These are phyloP conservation scores for Lodderomyces oxycetoniae DNA, from an alignment of 1,139 yeast species.

Conservation along the genomic window DNA sequence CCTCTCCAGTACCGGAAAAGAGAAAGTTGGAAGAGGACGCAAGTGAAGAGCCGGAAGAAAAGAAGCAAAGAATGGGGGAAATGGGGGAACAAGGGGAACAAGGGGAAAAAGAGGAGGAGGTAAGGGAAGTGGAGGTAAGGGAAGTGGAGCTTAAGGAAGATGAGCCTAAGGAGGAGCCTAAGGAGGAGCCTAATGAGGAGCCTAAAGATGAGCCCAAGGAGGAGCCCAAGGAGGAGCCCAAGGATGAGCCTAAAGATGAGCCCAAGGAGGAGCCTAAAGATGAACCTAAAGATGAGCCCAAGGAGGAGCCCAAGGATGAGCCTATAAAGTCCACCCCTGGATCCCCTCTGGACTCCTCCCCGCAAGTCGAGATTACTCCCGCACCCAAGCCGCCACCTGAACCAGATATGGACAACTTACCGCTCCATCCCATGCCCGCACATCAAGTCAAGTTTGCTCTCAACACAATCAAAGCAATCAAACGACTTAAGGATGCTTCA, in stretches of 20 bases:
- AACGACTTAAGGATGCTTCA: conserved; percentile 84
- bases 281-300: not conserved
- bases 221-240: not conserved
- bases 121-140: not conserved
- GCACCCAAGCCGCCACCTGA: conserved; percentile 71
- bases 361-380: conserved; percentile 26
- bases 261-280: conserved; percentile 3
- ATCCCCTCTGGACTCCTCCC: not conserved
- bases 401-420: conserved; percentile 67
- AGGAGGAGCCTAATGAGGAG: not conserved
- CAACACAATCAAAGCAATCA: conserved; percentile 72
- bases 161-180: conserved; percentile 1
- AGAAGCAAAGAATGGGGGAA: not conserved
- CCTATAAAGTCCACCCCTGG: no score
- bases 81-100: not conserved
- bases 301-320: not conserved
- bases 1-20: conserved; percentile 42
- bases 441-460: conserved; percentile 76
- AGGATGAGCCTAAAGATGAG: conserved; percentile 1
- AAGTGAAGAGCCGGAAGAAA: conserved; percentile 2
- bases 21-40: conserved; percentile 23
- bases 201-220: conserved; percentile 6
- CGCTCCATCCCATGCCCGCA: conserved; percentile 69
- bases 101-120: conserved; percentile 12
- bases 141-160: conserved; percentile 12